Base-by-base conservation (phyloP, 495 filamentous ascomycete genomes). In the Bacidia gigantensis region DNA sequence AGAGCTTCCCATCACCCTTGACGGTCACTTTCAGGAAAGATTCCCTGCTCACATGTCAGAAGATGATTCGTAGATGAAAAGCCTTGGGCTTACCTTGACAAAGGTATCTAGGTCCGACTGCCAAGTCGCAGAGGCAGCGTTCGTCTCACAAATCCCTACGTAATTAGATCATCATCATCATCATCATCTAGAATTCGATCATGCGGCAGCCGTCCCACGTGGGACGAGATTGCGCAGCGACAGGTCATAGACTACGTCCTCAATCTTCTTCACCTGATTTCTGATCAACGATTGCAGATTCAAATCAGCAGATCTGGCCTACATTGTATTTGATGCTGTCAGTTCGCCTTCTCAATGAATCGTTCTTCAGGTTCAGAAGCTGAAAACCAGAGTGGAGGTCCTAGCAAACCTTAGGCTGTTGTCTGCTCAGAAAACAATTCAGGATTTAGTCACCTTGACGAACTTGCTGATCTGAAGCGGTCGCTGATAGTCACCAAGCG, bases 241-340 rank as follows among this genome's bases (percentile, higher is more conserved):
- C 25, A 98, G 72, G 63, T 98, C 92, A 60, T 98, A 98, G 17
- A 94, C 89, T 20, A 98, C 88, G 67, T 98, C 92, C 71, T 98
- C 92, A 35, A 94, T 87, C 69, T 95, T 95, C 74, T 97, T 97
- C 44, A 86, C 73, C 79, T 83, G 56, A 18, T 53, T 56, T 38
- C 11, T n/a, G 2, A n/a, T 14, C 21, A 23, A 40, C 9, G 18
- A 26, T 11, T 20, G 32, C 20, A 23, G 12, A 10, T 44, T 46
- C 17, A 23, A 26, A 2, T 55, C 26, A 29, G 12, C 18, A 22
- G 52, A 65, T 3, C 2, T 3, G 22, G 47, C 77, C 61, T 60
- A 94, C 86, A 54, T 82, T 82, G 56, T 97, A 98, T 73, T 98
- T 98, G 64, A 98, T 84, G 23, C 84, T 82, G 69, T 98, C 92